Percentiles rank a stretch among this genome's conserved stretches.
Evolutionary conservation across 306 rosid genomes (phyloP).

Genomic region (Medicago lupulina): DNA sequence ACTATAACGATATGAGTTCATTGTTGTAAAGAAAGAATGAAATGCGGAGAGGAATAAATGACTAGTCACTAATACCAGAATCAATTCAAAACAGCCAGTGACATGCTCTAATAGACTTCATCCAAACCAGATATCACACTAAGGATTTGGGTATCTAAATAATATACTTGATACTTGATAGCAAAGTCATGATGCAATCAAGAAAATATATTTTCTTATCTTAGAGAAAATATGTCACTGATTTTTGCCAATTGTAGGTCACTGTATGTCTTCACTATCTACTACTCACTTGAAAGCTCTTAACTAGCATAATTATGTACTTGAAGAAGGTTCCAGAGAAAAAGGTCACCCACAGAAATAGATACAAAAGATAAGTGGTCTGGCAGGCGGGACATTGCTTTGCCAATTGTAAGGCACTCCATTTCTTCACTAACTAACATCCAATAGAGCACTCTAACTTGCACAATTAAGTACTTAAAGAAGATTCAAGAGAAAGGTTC

Average conservation of each 20-base stretch:
- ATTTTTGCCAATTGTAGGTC: conserved; percentile 18
- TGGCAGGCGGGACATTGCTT: conserved; percentile 12
- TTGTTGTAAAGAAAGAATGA: conserved; percentile 3
- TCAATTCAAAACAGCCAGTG: conserved; percentile 15
- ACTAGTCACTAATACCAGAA: conserved; percentile 22
- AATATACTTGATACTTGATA: neutral
- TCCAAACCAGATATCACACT: conserved; percentile 4
- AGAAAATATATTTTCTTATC: conserved; percentile 14
- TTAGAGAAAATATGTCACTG: conserved; percentile 12
- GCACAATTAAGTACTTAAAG: conserved; percentile 8
- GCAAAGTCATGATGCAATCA: neutral
- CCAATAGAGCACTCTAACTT: conserved; percentile 1
- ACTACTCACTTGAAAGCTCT: conserved; percentile 12
- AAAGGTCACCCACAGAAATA: neutral
- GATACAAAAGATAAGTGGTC: conserved; percentile 24
- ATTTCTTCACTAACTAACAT: conserved; percentile 5
- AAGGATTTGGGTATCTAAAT: neutral
- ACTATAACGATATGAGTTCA: neutral
- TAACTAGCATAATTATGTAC: conserved; percentile 10
- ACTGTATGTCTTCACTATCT: conserved; percentile 4
- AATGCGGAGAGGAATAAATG: conserved; percentile 1
- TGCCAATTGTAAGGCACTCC: conserved; percentile 4
- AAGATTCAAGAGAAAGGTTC: conserved; percentile 27
- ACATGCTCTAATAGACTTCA: neutral
- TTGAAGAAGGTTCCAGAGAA: conserved; percentile 13